phyloP scores from a whole-genome alignment of 805 yeast species.

The Sugiyamaella qingdaonensis region DNA sequence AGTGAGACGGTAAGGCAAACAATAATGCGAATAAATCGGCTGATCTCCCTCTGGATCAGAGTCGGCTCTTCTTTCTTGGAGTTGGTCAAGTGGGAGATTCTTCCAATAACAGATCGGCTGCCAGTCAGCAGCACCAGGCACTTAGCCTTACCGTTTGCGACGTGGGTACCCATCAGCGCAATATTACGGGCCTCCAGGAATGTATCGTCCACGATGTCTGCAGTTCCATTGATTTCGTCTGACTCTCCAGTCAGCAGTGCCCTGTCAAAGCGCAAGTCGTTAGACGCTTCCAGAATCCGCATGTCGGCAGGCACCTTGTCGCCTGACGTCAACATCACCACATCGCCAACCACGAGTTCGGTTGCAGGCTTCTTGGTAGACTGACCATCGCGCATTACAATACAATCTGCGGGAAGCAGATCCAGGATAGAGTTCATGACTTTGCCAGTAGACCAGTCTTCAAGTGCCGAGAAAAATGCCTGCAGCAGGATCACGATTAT shows the following conservation, averaged over 20 bases:
- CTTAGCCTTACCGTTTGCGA: slow-evolving; percentile 41
- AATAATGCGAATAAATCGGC: slow-evolving; percentile 27
- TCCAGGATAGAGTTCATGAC: slow-evolving; percentile 46
- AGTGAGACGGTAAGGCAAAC: slow-evolving; percentile 18
- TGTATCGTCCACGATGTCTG: slow-evolving; percentile 6
- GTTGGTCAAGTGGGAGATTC: slow-evolving; percentile 41
- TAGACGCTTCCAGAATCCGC: slow-evolving; percentile 37
- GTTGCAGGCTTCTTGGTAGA: slow-evolving; percentile 29
- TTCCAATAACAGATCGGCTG: slow-evolving; percentile 44
- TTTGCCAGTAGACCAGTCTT: slow-evolving; percentile 45
- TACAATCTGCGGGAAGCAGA: slow-evolving; percentile 37
- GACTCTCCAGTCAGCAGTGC: slow-evolving; percentile 50
- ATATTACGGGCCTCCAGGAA: slow-evolving; percentile 42
- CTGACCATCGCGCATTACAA: slow-evolving; percentile 37
- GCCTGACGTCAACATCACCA: slow-evolving; percentile 38
- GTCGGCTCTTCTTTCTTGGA: slow-evolving; percentile 36
- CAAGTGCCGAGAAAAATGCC: slow-evolving; percentile 43
- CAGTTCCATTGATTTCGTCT: slow-evolving; percentile 31
- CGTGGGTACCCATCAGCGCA: slow-evolving; percentile 46
- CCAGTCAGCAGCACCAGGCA: slow-evolving; percentile 45
- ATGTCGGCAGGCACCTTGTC: slow-evolving; percentile 47
- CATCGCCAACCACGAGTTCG: slow-evolving; percentile 44
- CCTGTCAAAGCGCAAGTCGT: slow-evolving; percentile 43
- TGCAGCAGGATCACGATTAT: slow-evolving; percentile 40
- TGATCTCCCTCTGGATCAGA: slow-evolving; percentile 27